Conservation (phyloP, 768 basidiomycete genomes). For the Macrolepiota fuliginosa region DNA sequence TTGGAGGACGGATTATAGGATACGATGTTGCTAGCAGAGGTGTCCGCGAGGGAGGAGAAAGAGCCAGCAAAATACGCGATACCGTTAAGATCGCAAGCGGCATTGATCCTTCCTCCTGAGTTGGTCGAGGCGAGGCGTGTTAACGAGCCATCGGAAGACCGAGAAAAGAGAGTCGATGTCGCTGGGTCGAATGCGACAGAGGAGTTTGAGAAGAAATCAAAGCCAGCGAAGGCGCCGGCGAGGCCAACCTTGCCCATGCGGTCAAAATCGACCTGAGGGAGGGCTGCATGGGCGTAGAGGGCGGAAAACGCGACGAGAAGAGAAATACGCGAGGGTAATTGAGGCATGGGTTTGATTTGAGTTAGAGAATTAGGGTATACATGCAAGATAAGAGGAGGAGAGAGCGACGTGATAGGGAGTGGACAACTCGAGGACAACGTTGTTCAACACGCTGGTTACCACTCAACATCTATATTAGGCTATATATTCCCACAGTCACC, state of each 20-base stretch:
- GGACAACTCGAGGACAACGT: slow-evolving; percentile 9
- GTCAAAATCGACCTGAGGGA: slow-evolving; percentile 44
- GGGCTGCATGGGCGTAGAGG: slow-evolving; percentile 29
- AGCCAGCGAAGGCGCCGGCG: slow-evolving; percentile 84
- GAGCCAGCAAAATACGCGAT: slow-evolving; percentile 80
- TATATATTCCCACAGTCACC: slow-evolving; percentile 8
- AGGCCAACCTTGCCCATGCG: slow-evolving; percentile 92
- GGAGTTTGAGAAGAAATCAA: slow-evolving; percentile 70
- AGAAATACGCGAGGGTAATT: slow-evolving; percentile 20
- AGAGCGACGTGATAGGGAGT: slow-evolving; percentile 9
- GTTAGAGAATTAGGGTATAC: slow-evolving; percentile 11
- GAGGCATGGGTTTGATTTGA: slow-evolving; percentile 20
- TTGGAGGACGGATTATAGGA: slow-evolving; percentile 64
- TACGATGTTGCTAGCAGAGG: slow-evolving; percentile 67
- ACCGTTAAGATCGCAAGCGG: slow-evolving; percentile 69
- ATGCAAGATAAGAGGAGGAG: slow-evolving; percentile 12
- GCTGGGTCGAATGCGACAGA: slow-evolving; percentile 63
- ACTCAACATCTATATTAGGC: slow-evolving; percentile 4
- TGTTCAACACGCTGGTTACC: neutral
- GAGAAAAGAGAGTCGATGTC: slow-evolving; percentile 68
- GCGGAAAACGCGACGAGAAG: slow-evolving; percentile 24
- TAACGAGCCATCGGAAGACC: slow-evolving; percentile 63
- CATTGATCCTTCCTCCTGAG: slow-evolving; percentile 69
- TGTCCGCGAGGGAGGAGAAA: slow-evolving; percentile 69
- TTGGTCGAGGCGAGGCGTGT: slow-evolving; percentile 75